Evolutionary conservation across 306 rosid genomes (phyloP), one percentile per base, ranked within the genome.

Genomic region (Ochetophila trinervis): DNA sequence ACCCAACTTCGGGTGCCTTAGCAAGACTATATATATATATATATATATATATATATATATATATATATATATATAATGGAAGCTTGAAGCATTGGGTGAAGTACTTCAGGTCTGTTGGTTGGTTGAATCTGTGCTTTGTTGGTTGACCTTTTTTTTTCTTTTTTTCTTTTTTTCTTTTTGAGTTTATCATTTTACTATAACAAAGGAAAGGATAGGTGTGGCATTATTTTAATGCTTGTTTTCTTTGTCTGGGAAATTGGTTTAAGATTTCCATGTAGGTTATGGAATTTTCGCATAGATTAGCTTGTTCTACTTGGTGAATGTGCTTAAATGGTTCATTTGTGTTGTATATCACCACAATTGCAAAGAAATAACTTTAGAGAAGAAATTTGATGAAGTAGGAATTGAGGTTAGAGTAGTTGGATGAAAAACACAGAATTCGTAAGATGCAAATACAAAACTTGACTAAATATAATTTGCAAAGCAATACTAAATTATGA

Each of bases 251-350:
- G 74, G 76, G 87, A 57, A 34, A 70, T 76, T 32, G n/a, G 57
- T 80, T 65, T 77, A 50, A 82, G 88, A 82, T n/a, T 82, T 21
- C 60, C 76, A 3, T 70, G 80, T 47, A 21, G 76, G 80, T 21
- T 8, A 37, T 65, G 80, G 74, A 51, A 68, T 81, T 65, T 19
- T 79, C 61, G 45, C 71, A 11, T 81, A 73, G 48, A 59, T 67
- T 65, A 65, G 82, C 60, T 57, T 82, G 53, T 70, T 71, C 50
- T 78, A 61, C 70, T 64, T 82, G 37, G 78, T 77, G 2, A 82
- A 82, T 77, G 72, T 76, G 59, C 58, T 84, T 37, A 86, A 84
- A 82, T 88, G 91, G 91, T 72, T 84, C 47, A 73, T 69, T 4
- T 81, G 77, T 44, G 55, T 81, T 62, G 67, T 77, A 49, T 86